These are phyloP conservation scores for Malassezia dermatis DNA, from an alignment of 1,284 basidiomycete species.

Conservation along the genomic window DNA sequence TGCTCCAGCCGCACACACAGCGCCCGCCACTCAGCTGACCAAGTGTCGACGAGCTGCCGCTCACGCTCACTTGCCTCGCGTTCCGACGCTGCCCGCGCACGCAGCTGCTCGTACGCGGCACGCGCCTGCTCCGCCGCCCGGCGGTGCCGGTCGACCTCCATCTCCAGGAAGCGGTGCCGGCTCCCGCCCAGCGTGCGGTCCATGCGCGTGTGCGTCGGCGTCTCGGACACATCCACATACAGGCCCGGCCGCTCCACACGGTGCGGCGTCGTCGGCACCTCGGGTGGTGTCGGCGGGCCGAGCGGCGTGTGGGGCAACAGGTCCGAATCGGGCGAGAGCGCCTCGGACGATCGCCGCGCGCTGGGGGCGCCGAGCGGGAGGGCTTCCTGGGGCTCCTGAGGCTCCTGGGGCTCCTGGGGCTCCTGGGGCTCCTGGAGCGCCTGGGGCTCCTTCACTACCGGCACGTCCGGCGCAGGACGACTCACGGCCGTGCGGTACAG, in stretches of 20 bases:
- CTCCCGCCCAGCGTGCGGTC: background rate
- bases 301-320: background rate
- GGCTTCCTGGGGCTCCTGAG: background rate
- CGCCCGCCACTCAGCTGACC: constrained; percentile 7
- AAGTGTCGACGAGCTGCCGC: constrained; percentile 29
- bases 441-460: background rate
- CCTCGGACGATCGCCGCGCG: background rate
- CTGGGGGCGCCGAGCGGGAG: background rate
- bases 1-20: constrained; percentile 28
- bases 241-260: background rate
- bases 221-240: background rate
- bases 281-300: background rate
- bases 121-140: constrained; percentile 15
- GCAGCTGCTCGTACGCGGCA: constrained; percentile 28
- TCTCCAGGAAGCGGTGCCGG: constrained; percentile 6
- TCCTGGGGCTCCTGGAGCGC: background rate
- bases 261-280: constrained; percentile 3
- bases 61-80: constrained; percentile 31
- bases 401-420: background rate
- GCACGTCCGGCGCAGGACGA: background rate
- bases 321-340: background rate
- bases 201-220: background rate
- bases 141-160: constrained; percentile 14
- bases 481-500: constrained; percentile 6
- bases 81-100: constrained; percentile 31